Base-by-base conservation (phyloP, 805 yeast genomes). In the Myxozyma melibiosi region DNA sequence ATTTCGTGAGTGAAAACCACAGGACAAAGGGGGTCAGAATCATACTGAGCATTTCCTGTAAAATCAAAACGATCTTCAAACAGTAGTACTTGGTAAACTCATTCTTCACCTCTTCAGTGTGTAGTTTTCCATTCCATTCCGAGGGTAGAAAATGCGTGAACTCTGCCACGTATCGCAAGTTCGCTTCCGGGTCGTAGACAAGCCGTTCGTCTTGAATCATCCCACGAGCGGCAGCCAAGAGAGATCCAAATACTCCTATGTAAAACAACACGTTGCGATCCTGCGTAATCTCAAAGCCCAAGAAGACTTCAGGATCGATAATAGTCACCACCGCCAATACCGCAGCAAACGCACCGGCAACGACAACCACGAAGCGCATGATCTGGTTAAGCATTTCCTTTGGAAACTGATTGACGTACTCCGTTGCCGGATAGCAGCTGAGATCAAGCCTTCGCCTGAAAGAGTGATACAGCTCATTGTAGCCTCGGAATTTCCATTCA, bases 401-500 rank as follows among this genome's bases (percentile, higher is more conserved):
- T 1, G 99, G 99, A 68, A 94, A 94, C 69, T 91, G 97, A 63
- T 90, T 84, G 53, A 94, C 82, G 68, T 94, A 94, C 18, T 84
- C 80, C 41, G 87, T 80, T 0, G 98, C 96, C 4, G 90, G 84
- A 14, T 82, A 87, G 30, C 83, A 80, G 50, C 97, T 88, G 58
- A 88, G 73, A 45, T 84, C 88, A 39, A 94, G 73, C 48, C 99
- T 77, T 65, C 85, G 84, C 55, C 84, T 83, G 72, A 94, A 94
- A 27, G 92, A 78, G 71, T 94, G 99, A 42, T 89, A 89, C 7
- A 94, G 77, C 69, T 94, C 99, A 71, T 94, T 94, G 69, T 87
- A 89, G 67, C 94, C 99, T 55, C 99, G 77, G 67, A 94, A 80
- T 69, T 86, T 89, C 98, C 98, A 94, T 66, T 88, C 91, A 0